Base-by-base conservation (phyloP, 495 filamentous ascomycete species). In the Penicillium taxi region DNA sequence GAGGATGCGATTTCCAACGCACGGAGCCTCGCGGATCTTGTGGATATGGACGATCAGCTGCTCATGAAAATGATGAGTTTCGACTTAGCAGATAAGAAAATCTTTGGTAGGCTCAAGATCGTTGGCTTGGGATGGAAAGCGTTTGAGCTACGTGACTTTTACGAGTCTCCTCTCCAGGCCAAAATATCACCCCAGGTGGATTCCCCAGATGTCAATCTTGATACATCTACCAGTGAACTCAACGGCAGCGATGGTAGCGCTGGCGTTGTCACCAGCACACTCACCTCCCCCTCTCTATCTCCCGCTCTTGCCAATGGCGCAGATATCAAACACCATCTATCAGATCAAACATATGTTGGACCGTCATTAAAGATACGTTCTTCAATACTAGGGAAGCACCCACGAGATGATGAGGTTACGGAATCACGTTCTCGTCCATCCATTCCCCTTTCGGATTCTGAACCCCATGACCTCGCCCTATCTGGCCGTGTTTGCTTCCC, bases 91-190 rank as follows among this genome's bases (percentile, higher is more conserved):
- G 56, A 70, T 30, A 48, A 57, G 35, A 42, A 63, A 9, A 36
- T 63, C 6, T 64, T 53, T 30, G 50, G 52, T 9, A 55, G 48
- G 14, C 35, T 70, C 12, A 59, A 62, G 37, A 37, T 70, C 9
- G 9, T 67, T 12, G 61, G 63, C 6, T 33, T 70, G 32, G 66
- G 63, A 32, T 59, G 58, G 42, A 67, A 67, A 27, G 56, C 50
- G 1, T 67, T 59, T 29, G 49, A 61, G 26, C 44, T 70, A 0
- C 52, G 53, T 5, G 59, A 56, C 9, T 60, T 56, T 38, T 68
- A 66, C 35, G n/a, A n/a, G n/a, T n/a, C n/a, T n/a, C n/a, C n/a
- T n/a, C n/a, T n/a, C n/a, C n/a, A n/a, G n/a, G n/a, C n/a, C n/a
- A n/a, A 60, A 59, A 21, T 37, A 28, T 9, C 26, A 9, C n/a